Conservation (phyloP, 2,329 filamentous ascomycete species). For the Colletotrichum sp. region DNA sequence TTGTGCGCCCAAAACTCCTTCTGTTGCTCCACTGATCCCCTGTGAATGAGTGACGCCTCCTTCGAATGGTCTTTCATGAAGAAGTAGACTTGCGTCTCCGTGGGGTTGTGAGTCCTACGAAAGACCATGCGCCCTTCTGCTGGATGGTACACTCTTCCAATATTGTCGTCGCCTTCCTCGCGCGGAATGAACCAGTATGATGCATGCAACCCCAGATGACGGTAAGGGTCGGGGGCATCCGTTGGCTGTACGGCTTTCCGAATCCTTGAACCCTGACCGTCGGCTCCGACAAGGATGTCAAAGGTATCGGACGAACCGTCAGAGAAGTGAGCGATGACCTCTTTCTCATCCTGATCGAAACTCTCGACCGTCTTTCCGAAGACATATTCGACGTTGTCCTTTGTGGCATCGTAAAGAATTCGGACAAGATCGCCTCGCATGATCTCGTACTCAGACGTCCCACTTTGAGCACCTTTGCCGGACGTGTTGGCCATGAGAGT, state of each 20-base stretch:
- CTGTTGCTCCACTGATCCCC: slow-evolving; percentile 27
- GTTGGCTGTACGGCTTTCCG: neutral
- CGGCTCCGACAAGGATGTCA: slow-evolving; percentile 59
- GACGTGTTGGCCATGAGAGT: neutral
- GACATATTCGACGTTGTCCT: slow-evolving; percentile 28
- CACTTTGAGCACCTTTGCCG: slow-evolving; percentile 32
- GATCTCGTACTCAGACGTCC: slow-evolving; percentile 59
- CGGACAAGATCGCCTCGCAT: slow-evolving; percentile 56
- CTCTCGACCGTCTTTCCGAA: slow-evolving; percentile 36
- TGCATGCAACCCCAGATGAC: neutral
- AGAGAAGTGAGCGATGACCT: slow-evolving; percentile 37
- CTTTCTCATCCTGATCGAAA: slow-evolving; percentile 25
- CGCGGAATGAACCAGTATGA: neutral
- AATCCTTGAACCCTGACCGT: slow-evolving; percentile 51
- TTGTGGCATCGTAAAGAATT: slow-evolving; percentile 43
- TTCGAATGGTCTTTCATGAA: slow-evolving; percentile 29
- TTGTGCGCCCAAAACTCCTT: slow-evolving; percentile 35
- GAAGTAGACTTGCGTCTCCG: slow-evolving; percentile 36
- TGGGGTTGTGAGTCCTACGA: slow-evolving; percentile 31
- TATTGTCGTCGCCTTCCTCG: slow-evolving; percentile 20
- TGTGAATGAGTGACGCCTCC: slow-evolving; percentile 2
- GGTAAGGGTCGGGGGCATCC: neutral
- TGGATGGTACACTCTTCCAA: slow-evolving; percentile 33
- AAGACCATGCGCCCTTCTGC: slow-evolving; percentile 34
- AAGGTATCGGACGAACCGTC: slow-evolving; percentile 46